These are phyloP conservation scores for Cocos nucifera DNA, from an alignment of 176 grass and related monocot species.

Conservation along the genomic window DNA sequence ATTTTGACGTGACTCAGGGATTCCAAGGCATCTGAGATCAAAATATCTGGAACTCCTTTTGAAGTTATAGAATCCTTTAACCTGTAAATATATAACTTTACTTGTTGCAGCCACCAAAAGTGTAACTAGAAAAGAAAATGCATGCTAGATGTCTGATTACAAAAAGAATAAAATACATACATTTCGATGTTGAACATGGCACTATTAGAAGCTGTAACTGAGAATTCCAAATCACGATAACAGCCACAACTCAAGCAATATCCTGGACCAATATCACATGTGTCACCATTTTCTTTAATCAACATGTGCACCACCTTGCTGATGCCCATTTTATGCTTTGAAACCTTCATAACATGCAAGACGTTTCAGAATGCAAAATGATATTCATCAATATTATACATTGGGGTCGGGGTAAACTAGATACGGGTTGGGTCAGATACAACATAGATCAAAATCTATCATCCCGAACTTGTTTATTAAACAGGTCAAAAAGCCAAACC, in stretches of 20 bases:
- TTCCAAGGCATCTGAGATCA: slow-evolving; percentile 36
- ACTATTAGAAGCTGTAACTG: slow-evolving; percentile 32
- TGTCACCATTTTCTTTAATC: slow-evolving; percentile 26
- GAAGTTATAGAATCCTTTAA: slow-evolving; percentile 41
- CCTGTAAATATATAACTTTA: slow-evolving; percentile 25
- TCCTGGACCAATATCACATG: slow-evolving; percentile 45
- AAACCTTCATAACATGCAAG: slow-evolving; percentile 28
- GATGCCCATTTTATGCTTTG: slow-evolving; percentile 38
- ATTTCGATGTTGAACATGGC: slow-evolving; percentile 36
- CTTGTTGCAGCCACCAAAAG: not conserved
- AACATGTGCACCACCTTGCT: slow-evolving; percentile 36
- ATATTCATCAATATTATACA: no score
- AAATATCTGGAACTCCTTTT: slow-evolving; percentile 8
- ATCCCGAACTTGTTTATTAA: no score
- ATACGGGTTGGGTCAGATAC: no score
- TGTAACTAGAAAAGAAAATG: no score
- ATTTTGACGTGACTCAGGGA: slow-evolving; percentile 52
- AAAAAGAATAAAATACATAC: slow-evolving; percentile 15
- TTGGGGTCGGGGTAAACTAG: no score
- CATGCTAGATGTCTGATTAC: no score
- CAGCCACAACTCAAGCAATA: slow-evolving; percentile 68
- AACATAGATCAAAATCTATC: no score
- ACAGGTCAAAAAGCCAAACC: no score
- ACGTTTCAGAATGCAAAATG: slow-evolving; percentile 6
- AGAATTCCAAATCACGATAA: slow-evolving; percentile 36